Base-by-base conservation (phyloP, 2,329 filamentous ascomycete genomes). In the Alternaria viburni region DNA sequence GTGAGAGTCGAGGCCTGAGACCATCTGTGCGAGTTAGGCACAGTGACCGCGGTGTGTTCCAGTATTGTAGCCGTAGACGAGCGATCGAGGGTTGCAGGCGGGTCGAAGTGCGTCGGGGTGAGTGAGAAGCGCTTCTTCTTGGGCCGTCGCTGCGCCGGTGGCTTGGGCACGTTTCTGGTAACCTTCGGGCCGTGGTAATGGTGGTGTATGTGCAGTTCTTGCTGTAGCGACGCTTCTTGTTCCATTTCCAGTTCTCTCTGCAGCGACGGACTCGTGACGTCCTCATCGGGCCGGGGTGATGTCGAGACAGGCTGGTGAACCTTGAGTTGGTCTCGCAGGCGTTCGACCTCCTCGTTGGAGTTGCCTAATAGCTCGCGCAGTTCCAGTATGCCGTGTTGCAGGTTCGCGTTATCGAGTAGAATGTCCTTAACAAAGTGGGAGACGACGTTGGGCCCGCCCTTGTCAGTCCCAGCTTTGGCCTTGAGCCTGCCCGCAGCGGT, bases 391-490 rank as follows among this genome's bases (percentile, higher is more conserved):
- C 93, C 93, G 66, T 96, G 86, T 78, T 99, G 96, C 47, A 99
- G 83, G 71, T 93, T 97, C 10, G 94, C 93, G 75, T 99, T 99
- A 79, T 99, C 96, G 74, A 97, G 91, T 17, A 99, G 84, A 59
- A 99, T 92, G 77, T 98, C 96, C 70, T 94, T 93, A 59, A 99
- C 96, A 72, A 99, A 98, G 75, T 96, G 93, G 19, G 93, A 94
- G n/a, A 98, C 93, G 41, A 97, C 93, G 61, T 85, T 89, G 65
- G 85, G 88, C 10, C 87, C 86, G 59, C 83, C 83, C 69, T 87
- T 87, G 28, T 87, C 85, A 4, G 86, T 85, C 4, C 85, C 86
- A 44, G 91, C 81, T 3, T 89, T 88, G 69, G 91, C 92, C 4
- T 93, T 93, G 57, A 97, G 84, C 58, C 93, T 87, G 30, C 90